Evolutionary conservation across 2,329 filamentous ascomycete genomes (phyloP).

Genomic region (Eutypella sp.): DNA sequence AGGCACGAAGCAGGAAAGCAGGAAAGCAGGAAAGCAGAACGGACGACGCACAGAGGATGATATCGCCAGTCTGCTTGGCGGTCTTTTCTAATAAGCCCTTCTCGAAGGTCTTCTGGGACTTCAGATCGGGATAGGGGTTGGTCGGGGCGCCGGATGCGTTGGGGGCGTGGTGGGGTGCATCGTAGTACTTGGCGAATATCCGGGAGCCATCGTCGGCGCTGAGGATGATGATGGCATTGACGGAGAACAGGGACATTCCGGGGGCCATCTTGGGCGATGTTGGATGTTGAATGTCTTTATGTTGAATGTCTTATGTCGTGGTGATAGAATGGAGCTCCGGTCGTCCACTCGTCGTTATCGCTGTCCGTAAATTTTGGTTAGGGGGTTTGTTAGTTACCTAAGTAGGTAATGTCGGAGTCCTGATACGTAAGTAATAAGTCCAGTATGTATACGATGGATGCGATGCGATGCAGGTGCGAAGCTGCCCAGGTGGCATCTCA

Average conservation of each 20-base stretch:
- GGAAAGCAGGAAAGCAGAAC: background rate
- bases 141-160: conserved; percentile 45
- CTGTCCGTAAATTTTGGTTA: conserved; percentile 8
- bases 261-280: conserved; percentile 54
- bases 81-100: conserved; percentile 96
- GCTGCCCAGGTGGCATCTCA: too few species aligned
- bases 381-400: conserved; percentile 2
- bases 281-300: background rate
- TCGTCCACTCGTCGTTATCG: too few species aligned
- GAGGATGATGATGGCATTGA: conserved; percentile 74
- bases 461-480: too few species aligned
- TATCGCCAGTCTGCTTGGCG: conserved; percentile 89
- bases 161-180: conserved; percentile 47
- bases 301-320: background rate
- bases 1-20: background rate
- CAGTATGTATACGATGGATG: background rate
- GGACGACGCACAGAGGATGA: conserved; percentile 66
- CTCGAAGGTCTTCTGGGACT: conserved; percentile 94
- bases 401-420: conserved; percentile 3
- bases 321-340: background rate
- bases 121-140: conserved; percentile 81
- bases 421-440: background rate
- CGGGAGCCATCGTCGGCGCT: conserved; percentile 83
- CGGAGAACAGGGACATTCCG: conserved; percentile 69
- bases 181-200: conserved; percentile 74